Conservation (phyloP, 1,139 yeast genomes). For the Sugiyamaella paludigena region DNA sequence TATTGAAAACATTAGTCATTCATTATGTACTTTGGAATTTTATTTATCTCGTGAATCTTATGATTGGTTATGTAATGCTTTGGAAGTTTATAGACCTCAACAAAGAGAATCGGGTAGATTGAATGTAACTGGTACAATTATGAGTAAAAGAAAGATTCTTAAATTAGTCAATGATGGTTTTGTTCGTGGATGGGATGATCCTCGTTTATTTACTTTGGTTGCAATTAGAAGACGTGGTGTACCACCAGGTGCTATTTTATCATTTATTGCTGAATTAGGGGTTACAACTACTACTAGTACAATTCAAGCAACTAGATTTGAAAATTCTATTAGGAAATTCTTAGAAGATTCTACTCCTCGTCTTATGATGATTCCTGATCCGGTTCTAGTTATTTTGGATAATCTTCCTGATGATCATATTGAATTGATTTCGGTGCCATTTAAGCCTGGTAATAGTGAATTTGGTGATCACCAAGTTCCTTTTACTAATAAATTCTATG, state of each 20-base stretch:
- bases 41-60: slow-evolving; percentile 88
- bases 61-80: slow-evolving; percentile 97
- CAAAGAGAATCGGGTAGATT: slow-evolving; percentile 98
- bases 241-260: slow-evolving; percentile 97
- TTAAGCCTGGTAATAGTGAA: slow-evolving; percentile 76
- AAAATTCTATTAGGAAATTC: slow-evolving; percentile 80
- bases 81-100: slow-evolving; percentile 95
- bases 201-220: slow-evolving; percentile 90
- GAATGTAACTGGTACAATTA: slow-evolving; percentile 88
- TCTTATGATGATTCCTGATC: slow-evolving; percentile 88
- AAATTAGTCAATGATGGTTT: slow-evolving; percentile 75
- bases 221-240: slow-evolving; percentile 96
- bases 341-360: slow-evolving; percentile 93
- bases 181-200: slow-evolving; percentile 99
- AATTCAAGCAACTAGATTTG: slow-evolving; percentile 87
- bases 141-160: slow-evolving; percentile 94
- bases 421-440: slow-evolving; percentile 75
- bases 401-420: slow-evolving; percentile 74
- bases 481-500: slow-evolving; percentile 72
- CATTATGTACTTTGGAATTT: slow-evolving; percentile 94
- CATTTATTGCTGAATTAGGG: slow-evolving; percentile 92
- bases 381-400: slow-evolving; percentile 78
- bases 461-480: slow-evolving; percentile 76
- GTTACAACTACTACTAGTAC: slow-evolving; percentile 92
- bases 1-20: slow-evolving; percentile 91